Evolutionary conservation across 1,139 yeast species (phyloP).

Genomic region (Pneumocystis jirovecii): DNA sequence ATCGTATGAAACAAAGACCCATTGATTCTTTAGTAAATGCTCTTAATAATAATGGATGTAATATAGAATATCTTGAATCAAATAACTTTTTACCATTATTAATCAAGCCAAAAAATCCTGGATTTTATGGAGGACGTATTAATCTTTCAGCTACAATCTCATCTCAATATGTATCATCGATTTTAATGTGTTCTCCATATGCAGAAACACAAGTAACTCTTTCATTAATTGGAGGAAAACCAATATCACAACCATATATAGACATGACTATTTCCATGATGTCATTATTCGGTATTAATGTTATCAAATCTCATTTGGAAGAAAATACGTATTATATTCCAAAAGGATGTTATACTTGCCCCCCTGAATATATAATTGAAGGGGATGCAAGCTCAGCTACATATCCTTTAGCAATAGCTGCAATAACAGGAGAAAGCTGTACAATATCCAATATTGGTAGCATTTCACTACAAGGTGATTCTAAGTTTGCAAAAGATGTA

Average conservation of each 20-base stretch:
- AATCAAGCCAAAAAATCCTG: conserved; percentile 46
- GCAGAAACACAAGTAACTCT: conserved; percentile 79
- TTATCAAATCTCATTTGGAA: conserved; percentile 55
- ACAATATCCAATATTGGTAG: conserved; percentile 92
- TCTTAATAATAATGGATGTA: conserved; percentile 61
- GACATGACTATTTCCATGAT: conserved; percentile 97
- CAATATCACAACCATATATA: conserved; percentile 86
- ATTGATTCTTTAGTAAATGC: conserved; percentile 95
- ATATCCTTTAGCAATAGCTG: conserved; percentile 94
- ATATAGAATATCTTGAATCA: conserved; percentile 52
- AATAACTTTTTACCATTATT: conserved; percentile 78
- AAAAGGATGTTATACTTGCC: conserved; percentile 62
- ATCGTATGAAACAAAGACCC: conserved; percentile 96
- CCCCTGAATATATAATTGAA: conserved; percentile 73
- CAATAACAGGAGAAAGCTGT: conserved; percentile 86
- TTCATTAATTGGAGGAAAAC: conserved; percentile 86
- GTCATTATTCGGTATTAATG: conserved; percentile 74
- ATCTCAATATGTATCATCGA: conserved; percentile 92
- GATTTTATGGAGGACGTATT: conserved; percentile 77
- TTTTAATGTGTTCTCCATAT: conserved; percentile 95
- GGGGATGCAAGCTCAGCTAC: conserved; percentile 99
- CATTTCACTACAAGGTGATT: conserved; percentile 89
- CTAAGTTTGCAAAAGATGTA: conserved; percentile 88
- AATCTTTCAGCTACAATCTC: conserved; percentile 93
- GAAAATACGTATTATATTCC: conserved; percentile 83